These are phyloP conservation scores for Aspergillus nidulans DNA, from an alignment of 495 filamentous ascomycete genomes.

Conservation along the genomic window DNA sequence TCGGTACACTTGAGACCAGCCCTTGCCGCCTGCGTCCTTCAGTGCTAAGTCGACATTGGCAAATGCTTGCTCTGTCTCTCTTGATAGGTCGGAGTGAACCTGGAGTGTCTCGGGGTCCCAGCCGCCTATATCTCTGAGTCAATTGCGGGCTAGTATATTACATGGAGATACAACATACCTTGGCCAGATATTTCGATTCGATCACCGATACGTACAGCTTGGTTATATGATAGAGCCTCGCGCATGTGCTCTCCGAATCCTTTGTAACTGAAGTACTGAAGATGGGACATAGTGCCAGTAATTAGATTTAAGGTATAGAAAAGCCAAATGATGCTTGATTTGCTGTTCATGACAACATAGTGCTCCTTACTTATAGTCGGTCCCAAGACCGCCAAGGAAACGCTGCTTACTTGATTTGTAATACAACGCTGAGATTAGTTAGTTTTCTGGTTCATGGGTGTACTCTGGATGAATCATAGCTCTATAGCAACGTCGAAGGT, in stretches of 20 bases:
- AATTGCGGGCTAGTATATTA: too few species aligned
- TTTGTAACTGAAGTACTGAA: slow-evolving; percentile 19
- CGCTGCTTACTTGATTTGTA: too few species aligned
- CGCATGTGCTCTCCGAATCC: slow-evolving; percentile 34
- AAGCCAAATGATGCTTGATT: too few species aligned
- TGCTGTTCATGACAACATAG: too few species aligned
- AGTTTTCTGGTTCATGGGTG: too few species aligned
- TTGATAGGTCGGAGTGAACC: background rate
- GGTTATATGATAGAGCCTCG: slow-evolving; percentile 42
- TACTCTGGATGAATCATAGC: too few species aligned
- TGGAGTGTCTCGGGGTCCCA: background rate
- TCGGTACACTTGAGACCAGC: background rate
- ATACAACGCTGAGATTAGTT: too few species aligned
- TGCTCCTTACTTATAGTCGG: too few species aligned
- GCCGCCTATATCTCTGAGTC: background rate
- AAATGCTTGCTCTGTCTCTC: background rate
- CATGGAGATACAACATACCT: slow-evolving; percentile 26
- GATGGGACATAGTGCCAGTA: background rate
- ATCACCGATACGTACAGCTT: slow-evolving; percentile 53
- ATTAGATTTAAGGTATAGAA: too few species aligned
- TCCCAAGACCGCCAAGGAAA: too few species aligned
- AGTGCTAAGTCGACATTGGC: background rate
- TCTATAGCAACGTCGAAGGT: too few species aligned
- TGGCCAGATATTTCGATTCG: slow-evolving; percentile 50
- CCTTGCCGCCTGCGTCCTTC: background rate